Percentiles rank a stretch among this genome's conserved stretches.
Conservation (phyloP, 169 alveolate species). For the Fabrea salina region DNA sequence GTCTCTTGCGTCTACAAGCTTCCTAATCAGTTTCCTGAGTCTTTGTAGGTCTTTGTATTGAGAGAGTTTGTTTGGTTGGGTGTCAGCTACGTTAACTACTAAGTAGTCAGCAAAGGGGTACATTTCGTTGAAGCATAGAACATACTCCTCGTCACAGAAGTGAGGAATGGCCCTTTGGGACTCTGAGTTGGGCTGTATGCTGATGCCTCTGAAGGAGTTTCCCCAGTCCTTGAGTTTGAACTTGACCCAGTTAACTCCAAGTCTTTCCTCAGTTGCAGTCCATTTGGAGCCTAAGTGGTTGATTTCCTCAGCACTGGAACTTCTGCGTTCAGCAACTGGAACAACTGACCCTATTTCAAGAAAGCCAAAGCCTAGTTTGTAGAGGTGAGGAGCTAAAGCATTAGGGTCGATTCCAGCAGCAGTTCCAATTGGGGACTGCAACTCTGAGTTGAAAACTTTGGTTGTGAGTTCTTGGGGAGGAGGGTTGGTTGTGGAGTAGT, state of each 20-base stretch:
- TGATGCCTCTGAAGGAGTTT: neutral
- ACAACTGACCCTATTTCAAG: neutral
- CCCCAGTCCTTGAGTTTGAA: neutral
- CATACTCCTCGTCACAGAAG: neutral
- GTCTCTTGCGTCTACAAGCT: neutral
- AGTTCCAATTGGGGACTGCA: neutral
- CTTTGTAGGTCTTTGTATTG: neutral
- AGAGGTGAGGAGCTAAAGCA: neutral
- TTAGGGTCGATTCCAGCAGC: neutral
- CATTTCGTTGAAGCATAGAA: neutral
- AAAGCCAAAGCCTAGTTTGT: neutral
- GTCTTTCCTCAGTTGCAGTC: neutral
- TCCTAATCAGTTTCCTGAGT: neutral
- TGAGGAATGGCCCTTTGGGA: neutral
- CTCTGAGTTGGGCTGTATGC: neutral
- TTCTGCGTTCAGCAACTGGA: neutral
- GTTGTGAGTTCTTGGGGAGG: neutral
- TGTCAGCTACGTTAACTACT: neutral
- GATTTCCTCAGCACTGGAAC: neutral
- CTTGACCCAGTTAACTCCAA: neutral
- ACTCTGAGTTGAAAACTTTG: neutral
- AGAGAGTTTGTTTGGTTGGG: neutral
- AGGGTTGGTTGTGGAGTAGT: neutral
- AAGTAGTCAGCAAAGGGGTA: neutral
- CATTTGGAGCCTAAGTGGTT: neutral